phyloP scores from a whole-genome alignment of 2,329 filamentous ascomycete species.

The Epichloe coenophiala region DNA sequence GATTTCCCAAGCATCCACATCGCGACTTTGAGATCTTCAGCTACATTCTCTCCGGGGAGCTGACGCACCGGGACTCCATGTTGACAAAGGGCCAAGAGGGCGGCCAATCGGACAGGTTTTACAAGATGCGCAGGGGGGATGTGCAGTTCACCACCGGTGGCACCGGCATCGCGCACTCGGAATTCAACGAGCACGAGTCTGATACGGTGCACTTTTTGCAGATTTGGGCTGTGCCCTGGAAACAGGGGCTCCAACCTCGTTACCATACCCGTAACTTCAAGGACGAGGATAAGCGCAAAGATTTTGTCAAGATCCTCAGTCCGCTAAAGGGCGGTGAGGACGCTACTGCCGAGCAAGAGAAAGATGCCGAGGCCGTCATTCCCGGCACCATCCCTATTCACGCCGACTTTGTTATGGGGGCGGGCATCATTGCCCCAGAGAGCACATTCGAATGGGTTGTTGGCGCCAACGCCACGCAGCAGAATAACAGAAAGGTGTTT shows the following conservation, averaged over 20 bases:
- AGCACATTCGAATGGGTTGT: slow-evolving; percentile 58
- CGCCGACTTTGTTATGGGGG: slow-evolving; percentile 72
- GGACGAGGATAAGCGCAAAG: slow-evolving; percentile 58
- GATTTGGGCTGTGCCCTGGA: slow-evolving; percentile 78
- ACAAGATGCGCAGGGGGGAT: slow-evolving; percentile 61
- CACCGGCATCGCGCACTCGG: slow-evolving; percentile 65
- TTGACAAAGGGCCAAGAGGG: slow-evolving; percentile 54
- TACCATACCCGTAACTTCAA: slow-evolving; percentile 65
- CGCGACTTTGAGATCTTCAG: slow-evolving; percentile 82
- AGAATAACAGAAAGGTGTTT: slow-evolving; percentile 57
- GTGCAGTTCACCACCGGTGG: slow-evolving; percentile 88
- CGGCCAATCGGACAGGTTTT: slow-evolving; percentile 48
- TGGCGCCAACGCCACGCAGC: slow-evolving; percentile 41
- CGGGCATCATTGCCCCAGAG: slow-evolving; percentile 55
- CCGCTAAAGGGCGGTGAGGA: slow-evolving; percentile 53
- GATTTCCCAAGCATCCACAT: slow-evolving; percentile 77
- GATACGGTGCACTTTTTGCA: slow-evolving; percentile 74
- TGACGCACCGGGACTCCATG: slow-evolving; percentile 82
- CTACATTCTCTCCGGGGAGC: slow-evolving; percentile 68
- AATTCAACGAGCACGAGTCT: slow-evolving; percentile 61
- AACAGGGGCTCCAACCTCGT: slow-evolving; percentile 53
- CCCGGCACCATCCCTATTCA: slow-evolving; percentile 67
- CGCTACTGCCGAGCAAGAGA: slow-evolving; percentile 49
- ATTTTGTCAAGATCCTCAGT: slow-evolving; percentile 63
- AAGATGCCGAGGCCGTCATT: slow-evolving; percentile 45